Evolutionary conservation across 495 filamentous ascomycete genomes (phyloP).

Genomic region (Hypoxylon trugodes): DNA sequence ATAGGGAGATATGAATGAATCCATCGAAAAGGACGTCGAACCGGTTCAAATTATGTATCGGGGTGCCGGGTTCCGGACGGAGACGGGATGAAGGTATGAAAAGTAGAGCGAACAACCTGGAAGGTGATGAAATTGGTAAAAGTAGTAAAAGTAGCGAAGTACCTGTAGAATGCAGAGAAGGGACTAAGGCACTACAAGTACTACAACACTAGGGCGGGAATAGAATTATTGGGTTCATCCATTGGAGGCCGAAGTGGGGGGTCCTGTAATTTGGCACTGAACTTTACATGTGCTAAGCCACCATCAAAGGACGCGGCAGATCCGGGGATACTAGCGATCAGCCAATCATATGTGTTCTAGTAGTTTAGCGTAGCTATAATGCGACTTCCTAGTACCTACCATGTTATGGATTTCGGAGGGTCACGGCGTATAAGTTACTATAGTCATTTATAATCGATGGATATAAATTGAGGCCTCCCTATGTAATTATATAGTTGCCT

Average conservation of each 20-base stretch:
- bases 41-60: conserved; percentile 6
- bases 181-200: too few relatives aligned
- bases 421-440: too few relatives aligned
- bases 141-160: too few relatives aligned
- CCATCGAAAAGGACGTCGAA: conserved; percentile 34
- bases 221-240: too few relatives aligned
- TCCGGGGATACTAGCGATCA: conserved; percentile 16
- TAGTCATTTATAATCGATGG: too few relatives aligned
- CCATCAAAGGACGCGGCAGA: conserved; percentile 28
- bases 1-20: conserved; percentile 35
- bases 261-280: conserved; percentile 8
- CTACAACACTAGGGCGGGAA: too few relatives aligned
- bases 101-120: too few relatives aligned
- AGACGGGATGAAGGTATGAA: conserved; percentile 5
- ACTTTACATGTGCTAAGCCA: conserved; percentile 35
- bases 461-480: too few relatives aligned
- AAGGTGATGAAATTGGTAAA: too few relatives aligned
- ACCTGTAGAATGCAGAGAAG: too few relatives aligned
- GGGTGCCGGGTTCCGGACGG: conserved; percentile 8
- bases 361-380: not conserved
- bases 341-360: conserved; percentile 13
- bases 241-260: not conserved
- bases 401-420: too few relatives aligned
- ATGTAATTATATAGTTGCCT: too few relatives aligned
- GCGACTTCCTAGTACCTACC: not conserved